These are phyloP conservation scores for Castanea sativa DNA, from an alignment of 306 rosid species.

Conservation along the genomic window DNA sequence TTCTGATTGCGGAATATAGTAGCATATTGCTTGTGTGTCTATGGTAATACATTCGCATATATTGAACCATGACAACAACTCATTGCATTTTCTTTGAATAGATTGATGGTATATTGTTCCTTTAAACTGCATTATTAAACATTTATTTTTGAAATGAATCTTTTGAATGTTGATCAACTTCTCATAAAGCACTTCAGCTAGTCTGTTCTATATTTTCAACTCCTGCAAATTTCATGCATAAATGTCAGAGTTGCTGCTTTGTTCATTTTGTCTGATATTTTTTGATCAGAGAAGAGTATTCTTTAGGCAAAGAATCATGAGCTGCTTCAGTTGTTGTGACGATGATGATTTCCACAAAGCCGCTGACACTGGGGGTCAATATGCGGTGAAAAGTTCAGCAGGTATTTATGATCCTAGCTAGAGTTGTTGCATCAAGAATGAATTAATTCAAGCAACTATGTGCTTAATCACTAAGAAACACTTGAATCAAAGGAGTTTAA, in stretches of 20 bases:
- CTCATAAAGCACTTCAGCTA: not conserved
- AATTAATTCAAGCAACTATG: not conserved
- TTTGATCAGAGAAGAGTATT: conserved; percentile 5
- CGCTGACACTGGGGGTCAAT: conserved; percentile 57
- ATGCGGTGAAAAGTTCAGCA: conserved; percentile 47
- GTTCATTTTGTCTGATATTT: conserved; percentile 14
- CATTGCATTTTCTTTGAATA: not conserved
- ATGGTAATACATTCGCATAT: not conserved
- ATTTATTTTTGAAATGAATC: conserved; percentile 1
- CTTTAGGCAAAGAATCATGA: conserved; percentile 47
- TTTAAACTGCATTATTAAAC: not conserved
- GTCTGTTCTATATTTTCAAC: not conserved
- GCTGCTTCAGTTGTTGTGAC: conserved; percentile 76
- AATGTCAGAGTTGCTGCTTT: not conserved
- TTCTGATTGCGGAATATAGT: no score
- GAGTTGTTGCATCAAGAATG: not conserved
- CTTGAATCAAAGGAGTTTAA: not conserved
- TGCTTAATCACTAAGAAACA: not conserved
- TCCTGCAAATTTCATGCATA: not conserved
- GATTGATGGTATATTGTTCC: not conserved
- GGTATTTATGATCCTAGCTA: conserved; percentile 36
- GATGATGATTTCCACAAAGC: conserved; percentile 59
- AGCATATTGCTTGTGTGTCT: no score
- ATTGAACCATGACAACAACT: not conserved
- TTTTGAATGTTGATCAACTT: conserved; percentile 3